phyloP scores from a whole-genome alignment of 495 filamentous ascomycete species.

The Apiosordaria backusii region DNA sequence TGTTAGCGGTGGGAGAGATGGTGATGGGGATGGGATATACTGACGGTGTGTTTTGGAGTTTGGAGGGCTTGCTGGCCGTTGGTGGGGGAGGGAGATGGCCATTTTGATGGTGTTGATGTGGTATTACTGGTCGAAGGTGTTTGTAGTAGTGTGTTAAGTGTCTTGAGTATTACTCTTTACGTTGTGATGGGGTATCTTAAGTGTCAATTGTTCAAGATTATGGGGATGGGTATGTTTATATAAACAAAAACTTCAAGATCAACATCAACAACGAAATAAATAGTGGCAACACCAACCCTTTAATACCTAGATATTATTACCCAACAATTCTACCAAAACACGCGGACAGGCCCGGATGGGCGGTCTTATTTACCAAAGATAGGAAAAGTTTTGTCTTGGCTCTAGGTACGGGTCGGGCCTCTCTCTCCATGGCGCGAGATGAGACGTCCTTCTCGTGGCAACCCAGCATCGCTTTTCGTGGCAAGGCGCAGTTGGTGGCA shows the following conservation, averaged over 20 bases:
- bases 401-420: background rate
- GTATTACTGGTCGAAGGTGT: background rate
- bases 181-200: background rate
- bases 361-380: background rate
- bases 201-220: background rate
- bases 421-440: background rate
- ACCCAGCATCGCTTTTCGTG: background rate
- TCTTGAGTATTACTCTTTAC: background rate
- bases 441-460: too few relatives aligned
- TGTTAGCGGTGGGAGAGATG: background rate
- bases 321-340: background rate
- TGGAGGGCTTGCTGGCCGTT: background rate
- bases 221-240: background rate
- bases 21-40: background rate
- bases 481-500: constrained; percentile 16
- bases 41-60: background rate
- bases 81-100: background rate
- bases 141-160: background rate
- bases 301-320: background rate
- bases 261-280: background rate
- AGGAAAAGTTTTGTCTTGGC: background rate
- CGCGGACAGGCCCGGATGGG: background rate
- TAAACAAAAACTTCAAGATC: background rate
- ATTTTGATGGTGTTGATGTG: background rate
- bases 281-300: background rate